Percentiles rank a stretch among this genome's conserved stretches.
phyloP scores from a whole-genome alignment of 2,329 filamentous ascomycete genomes.

The Atkinsonella texensis region DNA sequence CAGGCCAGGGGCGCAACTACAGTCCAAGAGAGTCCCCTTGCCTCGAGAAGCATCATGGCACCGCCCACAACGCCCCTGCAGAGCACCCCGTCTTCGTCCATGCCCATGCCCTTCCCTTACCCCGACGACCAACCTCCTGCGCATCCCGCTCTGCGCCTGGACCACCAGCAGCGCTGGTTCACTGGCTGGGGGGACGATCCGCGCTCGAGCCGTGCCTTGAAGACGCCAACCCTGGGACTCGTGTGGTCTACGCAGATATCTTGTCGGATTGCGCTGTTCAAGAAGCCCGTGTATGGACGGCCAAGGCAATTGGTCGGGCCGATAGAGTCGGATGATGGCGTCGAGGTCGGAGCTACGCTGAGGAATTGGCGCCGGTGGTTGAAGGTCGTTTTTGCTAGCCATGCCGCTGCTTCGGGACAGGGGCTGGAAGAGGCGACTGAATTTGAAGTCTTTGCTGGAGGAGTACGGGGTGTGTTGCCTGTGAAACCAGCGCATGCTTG shows the following conservation, averaged over 20 bases:
- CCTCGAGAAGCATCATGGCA: constrained; percentile 29
- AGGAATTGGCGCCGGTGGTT: constrained; percentile 61
- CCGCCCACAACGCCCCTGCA: constrained; percentile 19
- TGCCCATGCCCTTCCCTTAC: constrained; percentile 23
- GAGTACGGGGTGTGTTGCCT: constrained; percentile 30
- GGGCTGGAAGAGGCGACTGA: constrained; percentile 43
- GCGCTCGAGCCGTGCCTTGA: constrained; percentile 37
- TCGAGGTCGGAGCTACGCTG: constrained; percentile 32
- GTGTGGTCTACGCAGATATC: constrained; percentile 88
- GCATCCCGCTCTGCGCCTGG: constrained; percentile 52
- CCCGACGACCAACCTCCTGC: constrained; percentile 20
- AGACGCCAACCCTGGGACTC: constrained; percentile 77
- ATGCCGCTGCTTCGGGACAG: constrained; percentile 44
- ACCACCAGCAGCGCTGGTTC: constrained; percentile 90
- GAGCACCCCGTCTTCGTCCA: background rate
- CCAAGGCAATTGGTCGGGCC: constrained; percentile 23
- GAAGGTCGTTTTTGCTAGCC: constrained; percentile 83
- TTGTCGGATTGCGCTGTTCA: constrained; percentile 69
- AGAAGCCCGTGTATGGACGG: constrained; percentile 44
- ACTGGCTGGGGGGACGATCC: constrained; percentile 82
- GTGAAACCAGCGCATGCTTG: background rate
- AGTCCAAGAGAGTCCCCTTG: constrained; percentile 38
- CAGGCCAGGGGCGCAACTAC: background rate
- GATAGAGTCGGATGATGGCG: constrained; percentile 26
- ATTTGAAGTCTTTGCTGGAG: constrained; percentile 64